Percentiles rank a stretch among this genome's conserved stretches.
Conservation (phyloP, 2,329 filamentous ascomycete species). For the Dryadomyces quercivorus region DNA sequence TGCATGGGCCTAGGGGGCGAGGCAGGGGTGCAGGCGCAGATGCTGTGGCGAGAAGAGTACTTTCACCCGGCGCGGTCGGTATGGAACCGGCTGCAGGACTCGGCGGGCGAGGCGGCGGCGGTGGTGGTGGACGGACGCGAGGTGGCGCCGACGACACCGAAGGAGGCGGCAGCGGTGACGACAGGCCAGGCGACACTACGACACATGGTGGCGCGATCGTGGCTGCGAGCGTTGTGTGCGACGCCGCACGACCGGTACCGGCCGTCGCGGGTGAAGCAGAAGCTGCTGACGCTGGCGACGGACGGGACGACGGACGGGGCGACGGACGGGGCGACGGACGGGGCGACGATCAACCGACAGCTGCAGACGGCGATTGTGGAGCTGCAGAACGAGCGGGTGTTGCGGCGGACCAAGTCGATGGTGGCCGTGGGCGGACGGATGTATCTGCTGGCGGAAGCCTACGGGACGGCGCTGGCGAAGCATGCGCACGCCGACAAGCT, state of each 20-base stretch:
- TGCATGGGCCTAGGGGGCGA: not conserved
- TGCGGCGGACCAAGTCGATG: conserved; percentile 47
- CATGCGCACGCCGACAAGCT: conserved; percentile 41
- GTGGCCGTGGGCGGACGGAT: conserved; percentile 45
- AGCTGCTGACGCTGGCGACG: conserved; percentile 32
- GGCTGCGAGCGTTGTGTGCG: conserved; percentile 46
- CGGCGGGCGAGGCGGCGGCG: conserved; percentile 34
- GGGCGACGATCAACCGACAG: conserved; percentile 25
- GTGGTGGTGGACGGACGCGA: conserved; percentile 15
- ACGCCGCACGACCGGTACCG: conserved; percentile 38
- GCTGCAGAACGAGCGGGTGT: conserved; percentile 38
- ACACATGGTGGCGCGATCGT: conserved; percentile 18
- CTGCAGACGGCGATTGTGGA: conserved; percentile 35
- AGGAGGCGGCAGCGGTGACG: not conserved
- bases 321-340: conserved; percentile 8
- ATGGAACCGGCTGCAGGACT: conserved; percentile 43
- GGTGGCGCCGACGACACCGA: not conserved
- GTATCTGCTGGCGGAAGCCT: conserved; percentile 50
- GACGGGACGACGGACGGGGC: conserved; percentile 16
- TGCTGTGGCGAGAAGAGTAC: conserved; percentile 44
- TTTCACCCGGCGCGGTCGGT: conserved; percentile 41
- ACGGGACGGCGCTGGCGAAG: conserved; percentile 44
- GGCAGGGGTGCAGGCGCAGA: not conserved
- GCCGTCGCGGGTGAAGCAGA: conserved; percentile 33
- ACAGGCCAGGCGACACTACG: not conserved